Evolutionary conservation across 768 basidiomycete species (phyloP).

Genomic region (Cystobasidium tubakii): DNA sequence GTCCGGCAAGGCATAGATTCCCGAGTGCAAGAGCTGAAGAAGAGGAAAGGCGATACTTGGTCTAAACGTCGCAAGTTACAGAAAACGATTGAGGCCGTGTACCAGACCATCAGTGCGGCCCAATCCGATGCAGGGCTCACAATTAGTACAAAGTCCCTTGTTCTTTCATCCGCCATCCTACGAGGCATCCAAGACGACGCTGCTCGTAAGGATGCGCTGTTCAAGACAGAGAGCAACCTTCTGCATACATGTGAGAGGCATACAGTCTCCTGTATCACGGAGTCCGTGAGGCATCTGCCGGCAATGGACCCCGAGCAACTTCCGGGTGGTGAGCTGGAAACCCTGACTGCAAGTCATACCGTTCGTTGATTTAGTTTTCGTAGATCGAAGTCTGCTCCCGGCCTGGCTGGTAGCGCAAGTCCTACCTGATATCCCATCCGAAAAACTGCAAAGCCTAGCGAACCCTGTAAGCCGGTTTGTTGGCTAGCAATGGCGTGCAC

Average conservation of each 20-base stretch:
- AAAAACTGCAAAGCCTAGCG: not conserved
- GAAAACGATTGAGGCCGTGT: not conserved
- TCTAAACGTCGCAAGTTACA: not conserved
- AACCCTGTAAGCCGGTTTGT: not conserved
- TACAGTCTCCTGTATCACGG: not conserved
- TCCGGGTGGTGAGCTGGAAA: not conserved
- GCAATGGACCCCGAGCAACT: not conserved
- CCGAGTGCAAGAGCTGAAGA: not conserved
- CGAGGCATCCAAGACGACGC: not conserved
- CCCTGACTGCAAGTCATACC: not conserved
- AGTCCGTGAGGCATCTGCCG: too few relatives aligned
- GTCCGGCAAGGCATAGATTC: slow-evolving; percentile 17
- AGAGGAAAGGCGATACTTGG: slow-evolving; percentile 6
- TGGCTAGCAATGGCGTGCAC: too few relatives aligned
- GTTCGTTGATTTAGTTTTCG: not conserved
- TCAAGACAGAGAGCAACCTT: not conserved
- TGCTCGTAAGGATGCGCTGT: not conserved
- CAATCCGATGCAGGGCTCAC: not conserved
- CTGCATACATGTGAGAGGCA: not conserved
- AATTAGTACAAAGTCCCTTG: not conserved
- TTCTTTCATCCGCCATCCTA: not conserved
- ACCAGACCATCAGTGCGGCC: not conserved
- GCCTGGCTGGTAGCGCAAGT: slow-evolving; percentile 41
- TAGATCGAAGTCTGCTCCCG: not conserved
- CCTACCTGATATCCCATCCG: slow-evolving; percentile 22